These are phyloP conservation scores for Stentor coeruleus DNA, from an alignment of 73 alveolate species.

Conservation along the genomic window DNA sequence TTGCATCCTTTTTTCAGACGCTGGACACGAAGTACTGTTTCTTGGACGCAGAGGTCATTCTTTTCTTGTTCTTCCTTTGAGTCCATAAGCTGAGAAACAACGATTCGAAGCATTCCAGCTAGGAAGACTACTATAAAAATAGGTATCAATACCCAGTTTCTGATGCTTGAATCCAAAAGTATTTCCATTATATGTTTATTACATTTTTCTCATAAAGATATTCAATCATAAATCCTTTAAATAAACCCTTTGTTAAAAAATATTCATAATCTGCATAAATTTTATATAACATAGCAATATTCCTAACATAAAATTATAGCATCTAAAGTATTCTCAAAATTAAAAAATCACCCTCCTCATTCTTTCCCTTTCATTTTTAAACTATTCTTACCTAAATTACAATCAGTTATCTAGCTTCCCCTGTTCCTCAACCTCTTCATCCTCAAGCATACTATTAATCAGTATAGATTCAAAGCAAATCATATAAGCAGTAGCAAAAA, in stretches of 20 bases:
- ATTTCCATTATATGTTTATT: slow-evolving; percentile 29
- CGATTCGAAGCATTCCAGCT: slow-evolving; percentile 2
- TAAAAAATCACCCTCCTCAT: no score
- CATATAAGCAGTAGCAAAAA: not conserved
- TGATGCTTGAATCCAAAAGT: slow-evolving; percentile 16
- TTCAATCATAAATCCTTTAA: no score
- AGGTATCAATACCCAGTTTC: slow-evolving; percentile 31
- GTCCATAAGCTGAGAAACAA: not conserved
- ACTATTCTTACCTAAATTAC: no score
- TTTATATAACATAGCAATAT: no score
- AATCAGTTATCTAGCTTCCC: no score
- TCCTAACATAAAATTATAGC: slow-evolving; percentile 7
- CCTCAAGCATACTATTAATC: not conserved
- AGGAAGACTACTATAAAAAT: slow-evolving; percentile 1
- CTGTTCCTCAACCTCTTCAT: not conserved
- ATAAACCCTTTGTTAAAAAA: no score
- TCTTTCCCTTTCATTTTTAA: no score
- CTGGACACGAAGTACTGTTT: not conserved
- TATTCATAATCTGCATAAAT: no score
- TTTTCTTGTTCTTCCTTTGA: slow-evolving; percentile 3
- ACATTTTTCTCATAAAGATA: no score
- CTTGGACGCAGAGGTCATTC: not conserved
- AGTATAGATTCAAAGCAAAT: not conserved
- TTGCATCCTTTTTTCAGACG: not conserved
- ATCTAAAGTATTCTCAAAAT: no score